A percentile compares a stretch with the other conserved stretches of the same genome.
Evolutionary conservation across 163 green algal species (phyloP).

Genomic region (Scenedesmus sp.): DNA sequence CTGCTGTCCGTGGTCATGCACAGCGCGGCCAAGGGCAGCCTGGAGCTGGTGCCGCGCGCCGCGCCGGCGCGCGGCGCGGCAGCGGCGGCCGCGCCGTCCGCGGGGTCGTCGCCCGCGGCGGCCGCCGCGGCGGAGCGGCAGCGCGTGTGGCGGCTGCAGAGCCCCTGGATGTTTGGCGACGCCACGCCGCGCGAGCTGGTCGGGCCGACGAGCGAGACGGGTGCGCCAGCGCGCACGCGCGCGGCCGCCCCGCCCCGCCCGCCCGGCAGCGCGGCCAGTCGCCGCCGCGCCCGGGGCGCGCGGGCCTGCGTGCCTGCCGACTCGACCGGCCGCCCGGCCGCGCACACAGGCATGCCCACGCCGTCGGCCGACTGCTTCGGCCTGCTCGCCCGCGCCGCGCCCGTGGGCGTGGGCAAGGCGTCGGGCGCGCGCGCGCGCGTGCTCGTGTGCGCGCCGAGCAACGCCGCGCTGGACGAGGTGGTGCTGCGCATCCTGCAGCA

Average conservation of each 20-base stretch:
- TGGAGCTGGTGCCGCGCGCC: constrained; percentile 46
- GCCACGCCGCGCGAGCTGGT: constrained; percentile 44
- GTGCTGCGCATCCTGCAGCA: constrained; percentile 71
- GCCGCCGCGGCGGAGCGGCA: constrained; percentile 38
- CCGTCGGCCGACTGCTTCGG: constrained; percentile 48
- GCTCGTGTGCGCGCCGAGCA: constrained; percentile 94
- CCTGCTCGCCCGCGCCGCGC: not conserved
- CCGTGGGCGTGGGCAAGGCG: constrained; percentile 45
- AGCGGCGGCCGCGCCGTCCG: not conserved
- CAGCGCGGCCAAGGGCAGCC: constrained; percentile 57
- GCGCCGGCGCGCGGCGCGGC: not conserved
- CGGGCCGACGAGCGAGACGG: not conserved
- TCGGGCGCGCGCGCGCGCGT: constrained; percentile 70
- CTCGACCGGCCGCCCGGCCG: too few species aligned
- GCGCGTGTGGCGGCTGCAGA: constrained; percentile 56
- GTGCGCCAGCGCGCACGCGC: not conserved
- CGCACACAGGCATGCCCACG: constrained; percentile 37
- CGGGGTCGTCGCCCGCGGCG: not conserved
- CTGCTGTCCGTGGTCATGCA: constrained; percentile 93
- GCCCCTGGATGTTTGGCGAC: constrained; percentile 68
- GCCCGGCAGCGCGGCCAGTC: too few species aligned
- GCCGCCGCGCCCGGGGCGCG: too few species aligned
- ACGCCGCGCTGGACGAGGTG: constrained; percentile 91
- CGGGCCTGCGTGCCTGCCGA: too few species aligned
- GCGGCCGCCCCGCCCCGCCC: too few species aligned